Evolutionary conservation across 2,329 filamentous ascomycete species (phyloP), one percentile per base, ranked within the genome.

Genomic region (Alternaria triticina): DNA sequence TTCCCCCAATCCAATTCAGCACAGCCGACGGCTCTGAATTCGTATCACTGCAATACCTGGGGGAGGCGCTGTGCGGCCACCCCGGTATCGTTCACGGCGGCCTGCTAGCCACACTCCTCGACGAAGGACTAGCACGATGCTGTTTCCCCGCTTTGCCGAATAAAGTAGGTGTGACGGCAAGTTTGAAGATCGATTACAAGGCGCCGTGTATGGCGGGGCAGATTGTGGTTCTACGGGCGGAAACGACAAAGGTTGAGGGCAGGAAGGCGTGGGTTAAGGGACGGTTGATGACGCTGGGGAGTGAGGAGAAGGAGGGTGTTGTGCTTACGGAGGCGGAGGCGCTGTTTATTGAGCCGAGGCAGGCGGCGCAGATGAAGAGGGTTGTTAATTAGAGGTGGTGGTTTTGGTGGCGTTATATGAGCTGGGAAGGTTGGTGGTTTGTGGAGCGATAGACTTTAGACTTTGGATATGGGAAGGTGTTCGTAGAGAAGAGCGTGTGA

Each of bases 221-320:
- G 64, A 96, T 91, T 76, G 83, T 96, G 28, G 92, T 97, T 46
- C 82, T 99, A 62, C 86, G 87, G 65, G 94, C 93, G 5, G 87
- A 89, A 77, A 97, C 94, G 20, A 90, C 88, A 10, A 94, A 91
- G 82, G 91, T 95, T 1, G 94, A 98, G 77, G 95, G 96, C 1
- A 86, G 96, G 66, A 98, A 98, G 83, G 95, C 94, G 12, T 97
- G 93, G 93, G 93, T 97, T 1, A 90, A 92, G 81, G 96, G 93
- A 1, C 87, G 88, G 70, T 90, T 98, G 72, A 94, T 97, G 86
- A 90, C 92, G 59, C 81, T 98, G 64, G 80, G 93, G 6, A 46
- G 50, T 69, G 92, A 69, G 62, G 82, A 85, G 25, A 83, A 83
- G 70, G 84, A 88, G 33, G 49, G 56, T 10, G 88, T 86, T 15